Evolutionary conservation across 495 filamentous ascomycete species (phyloP), one percentile per base, ranked within the genome.

Genomic region (Neurospora hispaniola): DNA sequence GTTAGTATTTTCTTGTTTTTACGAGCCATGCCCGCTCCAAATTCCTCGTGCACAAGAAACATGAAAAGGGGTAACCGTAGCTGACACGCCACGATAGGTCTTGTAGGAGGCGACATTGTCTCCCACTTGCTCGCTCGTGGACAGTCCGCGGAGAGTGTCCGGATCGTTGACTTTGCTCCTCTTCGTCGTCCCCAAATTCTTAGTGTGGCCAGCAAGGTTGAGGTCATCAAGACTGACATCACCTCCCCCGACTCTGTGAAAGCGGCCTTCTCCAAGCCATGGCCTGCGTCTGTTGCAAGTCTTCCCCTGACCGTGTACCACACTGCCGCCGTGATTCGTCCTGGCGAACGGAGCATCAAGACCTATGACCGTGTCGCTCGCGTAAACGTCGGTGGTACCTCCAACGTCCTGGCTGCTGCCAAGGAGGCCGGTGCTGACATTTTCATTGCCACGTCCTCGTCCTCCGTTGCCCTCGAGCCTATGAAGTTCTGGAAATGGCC

Each of bases 301-400:
- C 79, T 84, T 4, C 85, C 87, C 20, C 75, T 89, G 27, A 89
- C 87, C 12, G 87, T 89, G 35, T 89, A 85, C 75, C 88, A 89
- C 78, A 89, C 85, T 1, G 88, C 88, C 18, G 87, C 87, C 0
- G 75, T 82, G 7, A 87, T 90, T 69, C 78, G 83, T 6, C 79
- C 85, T 0, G 80, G 79, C 9, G 88, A 89, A 43, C 87, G 88
- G 16, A 80, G 81, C 71, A 73, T 78, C 59, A 73, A 77, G 14
- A 81, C 85, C 40, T 86, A 88, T 69, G 81, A 83, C 7, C 80
- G 81, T 27, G 76, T 84, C 72, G 80, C 78, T 71, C 80, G 84
- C n/a, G 81, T 87, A 71, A 91, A 92, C 79, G 81, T 90, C 42
- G 85, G 85, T 38, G 89, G 89, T 71, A 88, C 88, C 27, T 81